Evolutionary conservation across 768 basidiomycete species (phyloP).

Genomic region (Kwoniella dejecticola): DNA sequence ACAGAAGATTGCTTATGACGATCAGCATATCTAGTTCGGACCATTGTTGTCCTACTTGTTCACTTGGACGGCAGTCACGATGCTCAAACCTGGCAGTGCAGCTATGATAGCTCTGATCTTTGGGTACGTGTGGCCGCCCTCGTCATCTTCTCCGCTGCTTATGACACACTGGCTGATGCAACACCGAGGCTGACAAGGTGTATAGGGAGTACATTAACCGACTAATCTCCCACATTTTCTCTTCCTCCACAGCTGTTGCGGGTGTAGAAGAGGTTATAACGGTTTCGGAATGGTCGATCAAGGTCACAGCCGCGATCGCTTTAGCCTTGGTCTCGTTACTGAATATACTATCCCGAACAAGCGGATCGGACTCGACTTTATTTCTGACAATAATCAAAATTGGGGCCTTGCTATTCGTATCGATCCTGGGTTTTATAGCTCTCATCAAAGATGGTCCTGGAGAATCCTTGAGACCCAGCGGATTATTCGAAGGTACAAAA

Average conservation of each 20-base stretch:
- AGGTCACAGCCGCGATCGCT: slow-evolving; percentile 75
- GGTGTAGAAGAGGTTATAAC: slow-evolving; percentile 53
- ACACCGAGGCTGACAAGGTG: background rate
- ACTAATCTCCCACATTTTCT: slow-evolving; percentile 76
- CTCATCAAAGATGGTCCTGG: slow-evolving; percentile 41
- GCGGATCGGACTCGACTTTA: slow-evolving; percentile 79
- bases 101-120: slow-evolving; percentile 76
- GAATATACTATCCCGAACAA: slow-evolving; percentile 73
- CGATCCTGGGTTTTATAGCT: slow-evolving; percentile 72
- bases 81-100: slow-evolving; percentile 66
- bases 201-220: slow-evolving; percentile 81
- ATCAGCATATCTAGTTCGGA: slow-evolving; percentile 47
- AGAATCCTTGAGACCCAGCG: slow-evolving; percentile 50
- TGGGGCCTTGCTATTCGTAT: slow-evolving; percentile 61
- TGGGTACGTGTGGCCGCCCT: slow-evolving; percentile 32
- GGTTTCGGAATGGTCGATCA: slow-evolving; percentile 86
- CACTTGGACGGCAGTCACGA: slow-evolving; percentile 90
- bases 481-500: slow-evolving; percentile 74
- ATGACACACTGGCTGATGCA: too few species aligned
- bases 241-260: slow-evolving; percentile 66
- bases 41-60: slow-evolving; percentile 73
- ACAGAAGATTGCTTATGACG: background rate
- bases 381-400: slow-evolving; percentile 82
- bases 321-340: slow-evolving; percentile 72
- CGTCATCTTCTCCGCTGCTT: too few species aligned